phyloP scores from a whole-genome alignment of 495 filamentous ascomycete genomes.

The Hypoxylon lienhwacheense region DNA sequence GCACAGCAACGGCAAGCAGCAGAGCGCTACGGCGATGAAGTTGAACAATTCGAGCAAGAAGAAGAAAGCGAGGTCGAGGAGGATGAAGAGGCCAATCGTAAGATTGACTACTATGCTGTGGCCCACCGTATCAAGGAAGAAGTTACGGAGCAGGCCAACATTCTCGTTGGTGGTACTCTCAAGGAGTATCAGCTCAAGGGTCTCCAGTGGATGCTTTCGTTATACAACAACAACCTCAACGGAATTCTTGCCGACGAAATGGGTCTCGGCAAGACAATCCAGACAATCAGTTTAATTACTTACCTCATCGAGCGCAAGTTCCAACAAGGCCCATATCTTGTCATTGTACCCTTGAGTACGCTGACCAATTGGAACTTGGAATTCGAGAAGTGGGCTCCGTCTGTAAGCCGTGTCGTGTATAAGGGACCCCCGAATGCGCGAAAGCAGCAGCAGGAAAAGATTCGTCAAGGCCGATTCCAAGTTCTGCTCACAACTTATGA shows the following conservation, averaged over 20 bases:
- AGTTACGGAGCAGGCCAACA: constrained; percentile 74
- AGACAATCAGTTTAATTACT: constrained; percentile 96
- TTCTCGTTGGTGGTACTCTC: constrained; percentile 85
- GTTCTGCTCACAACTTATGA: constrained; percentile 97
- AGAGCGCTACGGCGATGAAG: constrained; percentile 72
- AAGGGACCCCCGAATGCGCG: constrained; percentile 89
- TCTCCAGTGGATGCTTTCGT: constrained; percentile 98
- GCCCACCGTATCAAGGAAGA: constrained; percentile 95
- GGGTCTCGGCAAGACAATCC: constrained; percentile 99
- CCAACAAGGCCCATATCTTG: constrained; percentile 90
- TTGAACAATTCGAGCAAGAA: constrained; percentile 56
- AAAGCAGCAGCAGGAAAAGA: constrained; percentile 89
- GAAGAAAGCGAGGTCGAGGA: constrained; percentile 66
- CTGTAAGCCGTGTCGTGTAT: constrained; percentile 84
- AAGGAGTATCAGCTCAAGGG: constrained; percentile 99
- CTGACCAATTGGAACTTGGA: constrained; percentile 98
- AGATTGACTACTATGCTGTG: constrained; percentile 97
- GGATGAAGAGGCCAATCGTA: constrained; percentile 68
- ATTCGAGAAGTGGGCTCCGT: constrained; percentile 98
- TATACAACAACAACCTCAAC: constrained; percentile 99
- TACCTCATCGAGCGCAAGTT: constrained; percentile 95
- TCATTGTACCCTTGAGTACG: constrained; percentile 94
- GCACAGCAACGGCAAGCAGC: constrained; percentile 83
- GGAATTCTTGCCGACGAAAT: constrained; percentile 98
- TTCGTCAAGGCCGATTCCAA: constrained; percentile 93